phyloP scores from a whole-genome alignment of 78 protist species.

The Dictyostelium intermedium region DNA sequence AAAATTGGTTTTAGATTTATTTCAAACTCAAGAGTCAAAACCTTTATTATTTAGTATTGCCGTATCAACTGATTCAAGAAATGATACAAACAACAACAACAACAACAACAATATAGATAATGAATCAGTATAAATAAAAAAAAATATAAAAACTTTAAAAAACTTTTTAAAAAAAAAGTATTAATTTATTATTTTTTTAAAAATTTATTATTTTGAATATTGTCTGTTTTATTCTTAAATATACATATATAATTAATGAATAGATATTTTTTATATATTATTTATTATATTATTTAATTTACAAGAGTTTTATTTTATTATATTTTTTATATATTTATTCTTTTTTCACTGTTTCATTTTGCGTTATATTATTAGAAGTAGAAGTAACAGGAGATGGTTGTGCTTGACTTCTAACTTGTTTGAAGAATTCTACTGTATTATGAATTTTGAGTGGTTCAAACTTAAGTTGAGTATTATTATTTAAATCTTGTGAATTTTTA shows the following conservation, averaged over 20 bases:
- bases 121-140: background rate
- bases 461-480: background rate
- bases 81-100: background rate
- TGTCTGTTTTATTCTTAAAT: no score
- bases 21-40: background rate
- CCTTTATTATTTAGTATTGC: background rate
- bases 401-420: slow-evolving; percentile 34
- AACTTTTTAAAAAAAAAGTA: no score
- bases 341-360: background rate
- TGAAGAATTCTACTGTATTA: slow-evolving; percentile 64
- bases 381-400: background rate
- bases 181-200: no score
- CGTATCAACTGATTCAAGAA: background rate
- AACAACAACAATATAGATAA: background rate
- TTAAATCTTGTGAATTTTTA: slow-evolving; percentile 2
- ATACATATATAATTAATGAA: no score
- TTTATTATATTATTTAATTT: background rate
- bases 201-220: no score
- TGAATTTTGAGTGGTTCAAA: slow-evolving; percentile 57
- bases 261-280: background rate
- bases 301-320: background rate
- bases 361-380: background rate
- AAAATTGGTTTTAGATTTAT: slow-evolving; percentile 40
- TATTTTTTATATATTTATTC: background rate
- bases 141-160: no score